These are phyloP conservation scores for Cyclotella atomus DNA, from an alignment of 108 stramenopile genomes.

Conservation along the genomic window DNA sequence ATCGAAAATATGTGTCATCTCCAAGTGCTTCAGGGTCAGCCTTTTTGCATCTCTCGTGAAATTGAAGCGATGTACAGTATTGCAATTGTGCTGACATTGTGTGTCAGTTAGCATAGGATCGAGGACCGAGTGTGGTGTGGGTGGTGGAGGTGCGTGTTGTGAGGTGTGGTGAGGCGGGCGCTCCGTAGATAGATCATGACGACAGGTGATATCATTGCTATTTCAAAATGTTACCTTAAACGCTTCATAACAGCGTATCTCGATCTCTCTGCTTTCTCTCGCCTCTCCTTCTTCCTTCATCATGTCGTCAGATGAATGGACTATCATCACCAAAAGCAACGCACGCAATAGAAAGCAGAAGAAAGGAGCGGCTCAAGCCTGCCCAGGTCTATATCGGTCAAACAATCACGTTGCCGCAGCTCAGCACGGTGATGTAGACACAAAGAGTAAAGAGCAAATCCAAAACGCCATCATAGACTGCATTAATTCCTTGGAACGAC, in stretches of 20 bases:
- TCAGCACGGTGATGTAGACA: neutral
- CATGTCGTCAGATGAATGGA: constrained; percentile 26
- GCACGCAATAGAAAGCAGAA: neutral
- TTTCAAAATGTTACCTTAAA: too few species aligned
- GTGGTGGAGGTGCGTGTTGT: neutral
- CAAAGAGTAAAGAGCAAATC: constrained; percentile 16
- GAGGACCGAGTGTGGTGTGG: neutral
- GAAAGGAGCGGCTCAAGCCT: neutral
- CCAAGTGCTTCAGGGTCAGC: neutral
- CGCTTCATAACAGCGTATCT: too few species aligned
- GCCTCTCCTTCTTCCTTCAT: too few species aligned
- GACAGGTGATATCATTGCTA: too few species aligned
- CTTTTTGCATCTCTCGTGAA: neutral
- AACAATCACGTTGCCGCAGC: neutral
- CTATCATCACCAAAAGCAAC: constrained; percentile 18
- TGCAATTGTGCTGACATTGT: constrained; percentile 2
- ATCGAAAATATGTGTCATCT: neutral
- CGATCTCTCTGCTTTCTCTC: too few species aligned
- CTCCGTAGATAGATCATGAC: too few species aligned
- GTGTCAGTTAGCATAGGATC: neutral
- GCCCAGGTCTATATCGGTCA: neutral
- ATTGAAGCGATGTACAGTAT: constrained; percentile 9
- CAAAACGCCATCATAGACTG: constrained; percentile 22
- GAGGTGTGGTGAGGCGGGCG: too few species aligned
- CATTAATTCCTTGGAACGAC: constrained; percentile 17